Base-by-base conservation (phyloP, 2,329 filamentous ascomycete genomes). In the Pezicula neosporulosa region DNA sequence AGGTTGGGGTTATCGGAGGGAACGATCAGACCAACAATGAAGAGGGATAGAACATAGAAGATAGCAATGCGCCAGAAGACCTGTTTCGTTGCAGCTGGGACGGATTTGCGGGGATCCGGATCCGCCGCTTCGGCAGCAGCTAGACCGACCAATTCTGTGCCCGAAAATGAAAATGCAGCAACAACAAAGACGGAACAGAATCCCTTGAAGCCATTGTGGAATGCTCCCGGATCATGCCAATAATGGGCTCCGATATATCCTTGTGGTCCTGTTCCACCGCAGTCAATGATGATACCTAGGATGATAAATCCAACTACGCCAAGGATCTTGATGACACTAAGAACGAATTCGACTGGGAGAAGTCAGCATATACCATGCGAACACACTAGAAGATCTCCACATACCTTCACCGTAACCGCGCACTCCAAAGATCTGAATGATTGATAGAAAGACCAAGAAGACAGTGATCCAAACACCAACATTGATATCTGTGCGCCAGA, bases 261-360 rank as follows among this genome's bases (percentile, higher is more conserved):
- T 58, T 75, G 46, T 28, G 16, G 24, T 18, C 42, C 47, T 3
- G 42, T 47, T 41, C 77, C 80, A 44, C 80, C 80, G 50, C 70
- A 72, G 65, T 80, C 74, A 61, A 83, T 76, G 49, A 82, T 66
- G 54, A 83, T 80, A 44, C 77, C 80, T 36, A 85, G 68, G 58
- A 86, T 75, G 66, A 86, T 85, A 63, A 85, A 85, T 6, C 81
- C 82, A 5, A 76, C 66, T 55, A 81, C 80, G 16, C 82, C 79
- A 8, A 69, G 60, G 57, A 85, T 73, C 65, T 85, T 85, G 63
- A 85, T 73, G 51, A 77, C 69, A 56, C 73, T 74, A 18, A 85
- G 74, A 21, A 78, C 53, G 56, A 83, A 85, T 60, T 85, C 82
- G n/a, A 62, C 60, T 60, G 18, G 74, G 3, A 67, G 58, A 58